Percentiles rank a stretch among this genome's conserved stretches.
These are phyloP conservation scores for Torulaspora microellipsoides DNA, from an alignment of 805 yeast genomes.

Conservation along the genomic window DNA sequence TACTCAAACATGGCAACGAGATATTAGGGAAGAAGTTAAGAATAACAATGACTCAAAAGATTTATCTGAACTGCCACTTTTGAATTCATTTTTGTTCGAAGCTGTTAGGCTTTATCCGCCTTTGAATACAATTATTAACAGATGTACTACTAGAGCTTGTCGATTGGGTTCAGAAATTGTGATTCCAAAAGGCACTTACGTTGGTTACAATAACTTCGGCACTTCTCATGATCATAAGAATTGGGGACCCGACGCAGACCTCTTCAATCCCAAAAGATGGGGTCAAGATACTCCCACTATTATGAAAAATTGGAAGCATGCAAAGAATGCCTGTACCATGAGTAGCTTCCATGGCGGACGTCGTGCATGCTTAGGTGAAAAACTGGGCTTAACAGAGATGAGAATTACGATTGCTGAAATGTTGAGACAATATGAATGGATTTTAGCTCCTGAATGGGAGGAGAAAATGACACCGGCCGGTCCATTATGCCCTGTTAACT, in stretches of 20 bases:
- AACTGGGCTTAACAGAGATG: slow-evolving; percentile 47
- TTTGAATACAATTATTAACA: slow-evolving; percentile 50
- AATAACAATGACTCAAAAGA: slow-evolving; percentile 29
- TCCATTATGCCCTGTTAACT: slow-evolving; percentile 46
- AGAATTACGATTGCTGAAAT: slow-evolving; percentile 39
- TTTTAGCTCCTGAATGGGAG: slow-evolving; percentile 42
- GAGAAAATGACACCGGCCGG: slow-evolving; percentile 55
- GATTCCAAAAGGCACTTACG: slow-evolving; percentile 48
- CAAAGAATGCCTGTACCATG: slow-evolving; percentile 44
- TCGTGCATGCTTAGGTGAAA: slow-evolving; percentile 59
- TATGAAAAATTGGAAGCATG: slow-evolving; percentile 36
- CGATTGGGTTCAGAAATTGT: slow-evolving; percentile 40
- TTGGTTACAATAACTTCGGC: slow-evolving; percentile 52
- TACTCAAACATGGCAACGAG: slow-evolving; percentile 39
- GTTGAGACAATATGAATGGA: slow-evolving; percentile 36
- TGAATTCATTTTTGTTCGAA: slow-evolving; percentile 62
- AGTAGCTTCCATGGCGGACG: slow-evolving; percentile 58
- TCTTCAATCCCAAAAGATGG: slow-evolving; percentile 50
- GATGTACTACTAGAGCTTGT: slow-evolving; percentile 39
- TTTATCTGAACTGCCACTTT: slow-evolving; percentile 51
- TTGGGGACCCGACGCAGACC: slow-evolving; percentile 46
- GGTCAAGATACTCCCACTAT: slow-evolving; percentile 40
- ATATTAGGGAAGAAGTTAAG: slow-evolving; percentile 44
- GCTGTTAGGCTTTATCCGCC: slow-evolving; percentile 53
- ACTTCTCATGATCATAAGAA: slow-evolving; percentile 42